Evolutionary conservation across 352 stramenopile species (phyloP).

Genomic region (Globisporangium cystogenes): DNA sequence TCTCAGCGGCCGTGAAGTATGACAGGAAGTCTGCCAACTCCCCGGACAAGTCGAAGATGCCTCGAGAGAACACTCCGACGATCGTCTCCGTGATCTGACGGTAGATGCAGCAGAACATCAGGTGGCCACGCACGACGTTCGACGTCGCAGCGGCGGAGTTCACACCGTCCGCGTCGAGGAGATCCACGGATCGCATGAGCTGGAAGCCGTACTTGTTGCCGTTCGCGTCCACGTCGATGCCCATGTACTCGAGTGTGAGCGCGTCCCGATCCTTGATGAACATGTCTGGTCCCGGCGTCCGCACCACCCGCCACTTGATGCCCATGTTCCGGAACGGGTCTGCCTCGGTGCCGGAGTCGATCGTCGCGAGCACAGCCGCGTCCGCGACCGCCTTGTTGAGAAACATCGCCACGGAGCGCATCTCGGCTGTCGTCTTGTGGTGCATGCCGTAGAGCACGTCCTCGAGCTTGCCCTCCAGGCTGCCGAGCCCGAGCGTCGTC

Average conservation of each 20-base stretch:
- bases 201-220: conserved; percentile 31
- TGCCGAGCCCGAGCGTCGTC: conserved; percentile 38
- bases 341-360: conserved; percentile 27
- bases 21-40: conserved; percentile 9
- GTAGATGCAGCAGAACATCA: conserved; percentile 11
- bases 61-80: conserved; percentile 8
- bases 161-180: not conserved
- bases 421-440: conserved; percentile 27
- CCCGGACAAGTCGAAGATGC: conserved; percentile 11
- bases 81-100: conserved; percentile 6
- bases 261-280: conserved; percentile 47
- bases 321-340: conserved; percentile 40
- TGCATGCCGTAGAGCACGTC: conserved; percentile 40
- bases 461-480: conserved; percentile 39
- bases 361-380: conserved; percentile 23
- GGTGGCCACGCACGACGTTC: conserved; percentile 7
- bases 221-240: conserved; percentile 23
- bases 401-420: conserved; percentile 29
- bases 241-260: conserved; percentile 42
- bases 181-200: conserved; percentile 20
- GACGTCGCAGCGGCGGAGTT: not conserved
- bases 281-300: conserved; percentile 18
- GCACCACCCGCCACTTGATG: conserved; percentile 36
- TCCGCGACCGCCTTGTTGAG: conserved; percentile 23
- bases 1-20: conserved; percentile 5